Conservation (phyloP, 2,329 filamentous ascomycete genomes). For the Colletotrichum graminicola region DNA sequence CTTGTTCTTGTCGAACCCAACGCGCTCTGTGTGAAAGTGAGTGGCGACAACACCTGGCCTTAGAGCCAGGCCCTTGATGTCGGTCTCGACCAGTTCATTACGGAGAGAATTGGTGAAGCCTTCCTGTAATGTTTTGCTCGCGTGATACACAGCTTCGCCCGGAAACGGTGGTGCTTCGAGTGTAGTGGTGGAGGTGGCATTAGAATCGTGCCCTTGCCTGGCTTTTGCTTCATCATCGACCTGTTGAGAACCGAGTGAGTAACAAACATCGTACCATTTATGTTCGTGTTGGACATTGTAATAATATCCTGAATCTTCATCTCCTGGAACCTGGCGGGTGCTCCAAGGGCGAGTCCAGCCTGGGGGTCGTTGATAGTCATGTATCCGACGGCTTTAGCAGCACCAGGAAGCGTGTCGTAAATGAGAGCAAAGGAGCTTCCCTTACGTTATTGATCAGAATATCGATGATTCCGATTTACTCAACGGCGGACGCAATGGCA, state of each 20-base stretch:
- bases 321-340: slow-evolving; percentile 56
- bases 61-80: slow-evolving; percentile 61
- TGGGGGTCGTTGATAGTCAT: slow-evolving; percentile 24
- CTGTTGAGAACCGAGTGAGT: slow-evolving; percentile 59
- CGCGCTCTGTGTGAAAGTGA: slow-evolving; percentile 60
- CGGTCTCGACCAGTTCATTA: slow-evolving; percentile 59
- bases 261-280: slow-evolving; percentile 61
- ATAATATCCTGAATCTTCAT: slow-evolving; percentile 56
- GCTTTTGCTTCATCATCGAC: slow-evolving; percentile 53
- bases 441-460: slow-evolving; percentile 60
- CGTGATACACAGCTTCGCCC: slow-evolving; percentile 63
- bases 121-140: slow-evolving; percentile 61
- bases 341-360: slow-evolving; percentile 61
- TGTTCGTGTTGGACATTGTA: slow-evolving; percentile 61
- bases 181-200: slow-evolving; percentile 60
- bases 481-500: slow-evolving; percentile 49
- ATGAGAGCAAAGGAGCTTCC: not conserved
- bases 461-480: slow-evolving; percentile 54
- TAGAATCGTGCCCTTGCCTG: slow-evolving; percentile 56
- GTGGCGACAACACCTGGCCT: slow-evolving; percentile 62
- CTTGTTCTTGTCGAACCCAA: slow-evolving; percentile 57
- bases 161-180: slow-evolving; percentile 62
- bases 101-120: slow-evolving; percentile 62
- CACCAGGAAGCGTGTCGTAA: not conserved
- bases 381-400: not conserved